These are phyloP conservation scores for Syncephalis plumigaleata DNA, from an alignment of 371 early-diverging fungal genomes.

Conservation along the genomic window DNA sequence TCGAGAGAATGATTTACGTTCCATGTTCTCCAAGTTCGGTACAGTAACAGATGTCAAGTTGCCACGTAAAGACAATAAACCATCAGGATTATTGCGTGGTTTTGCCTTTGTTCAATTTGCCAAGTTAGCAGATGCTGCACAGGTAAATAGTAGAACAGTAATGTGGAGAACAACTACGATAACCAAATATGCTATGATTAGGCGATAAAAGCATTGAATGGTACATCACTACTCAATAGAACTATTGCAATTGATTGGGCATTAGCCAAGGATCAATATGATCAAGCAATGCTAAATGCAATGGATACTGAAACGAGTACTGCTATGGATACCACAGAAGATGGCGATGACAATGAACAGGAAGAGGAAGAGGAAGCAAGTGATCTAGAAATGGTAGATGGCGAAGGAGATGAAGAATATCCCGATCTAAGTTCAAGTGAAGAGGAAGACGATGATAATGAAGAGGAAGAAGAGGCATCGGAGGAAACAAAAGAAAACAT, in stretches of 20 bases:
- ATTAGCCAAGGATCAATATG: conserved; percentile 50
- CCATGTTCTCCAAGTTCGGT: too few relatives aligned
- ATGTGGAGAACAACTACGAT: not conserved
- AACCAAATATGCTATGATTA: conserved; percentile 3
- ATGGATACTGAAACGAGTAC: conserved; percentile 11
- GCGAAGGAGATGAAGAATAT: conserved; percentile 15
- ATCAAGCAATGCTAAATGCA: conserved; percentile 6
- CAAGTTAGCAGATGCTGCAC: conserved; percentile 38
- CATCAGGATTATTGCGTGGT: conserved; percentile 55
- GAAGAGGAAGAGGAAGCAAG: conserved; percentile 15
- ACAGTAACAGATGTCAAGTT: conserved; percentile 42
- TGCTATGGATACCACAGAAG: conserved; percentile 7
- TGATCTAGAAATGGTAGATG: conserved; percentile 13
- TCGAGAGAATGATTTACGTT: too few relatives aligned
- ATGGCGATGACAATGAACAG: conserved; percentile 13
- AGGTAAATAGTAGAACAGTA: conserved; percentile 11
- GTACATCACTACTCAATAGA: conserved; percentile 43
- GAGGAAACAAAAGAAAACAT: conserved; percentile 20
- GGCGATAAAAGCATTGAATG: conserved; percentile 65
- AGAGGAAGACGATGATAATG: conserved; percentile 10
- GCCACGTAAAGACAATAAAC: conserved; percentile 56
- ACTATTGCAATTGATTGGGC: conserved; percentile 75
- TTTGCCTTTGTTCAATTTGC: conserved; percentile 82
- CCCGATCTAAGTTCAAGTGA: conserved; percentile 16
- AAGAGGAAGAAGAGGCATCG: conserved; percentile 16